phyloP scores from a whole-genome alignment of 2,329 filamentous ascomycete genomes.

The Daldinia sp. region DNA sequence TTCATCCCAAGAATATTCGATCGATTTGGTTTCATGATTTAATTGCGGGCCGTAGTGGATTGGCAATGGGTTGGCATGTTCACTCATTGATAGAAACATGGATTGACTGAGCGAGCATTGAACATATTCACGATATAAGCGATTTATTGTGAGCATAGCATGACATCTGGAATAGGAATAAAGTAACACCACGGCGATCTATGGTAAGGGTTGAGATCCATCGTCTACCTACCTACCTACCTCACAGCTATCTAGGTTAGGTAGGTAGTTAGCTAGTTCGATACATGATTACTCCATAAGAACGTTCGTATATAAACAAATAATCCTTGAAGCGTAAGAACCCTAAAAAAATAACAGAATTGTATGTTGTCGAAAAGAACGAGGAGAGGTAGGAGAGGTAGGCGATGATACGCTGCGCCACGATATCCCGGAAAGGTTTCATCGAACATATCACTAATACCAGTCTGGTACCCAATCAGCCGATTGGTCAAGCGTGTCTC shows the following conservation, averaged over 20 bases:
- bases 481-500: slow-evolving; percentile 12
- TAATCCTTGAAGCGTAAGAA: neutral
- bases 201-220: neutral
- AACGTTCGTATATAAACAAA: neutral
- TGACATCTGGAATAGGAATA: neutral
- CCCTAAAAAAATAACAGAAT: neutral
- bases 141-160: neutral
- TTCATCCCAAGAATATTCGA: neutral
- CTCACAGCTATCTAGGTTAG: no score
- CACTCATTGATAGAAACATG: neutral
- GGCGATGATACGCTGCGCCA: slow-evolving; percentile 24
- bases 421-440: slow-evolving; percentile 5
- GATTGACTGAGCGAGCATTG: neutral
- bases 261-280: neutral
- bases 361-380: neutral
- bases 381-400: no score
- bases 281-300: neutral
- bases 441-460: neutral
- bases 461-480: neutral
- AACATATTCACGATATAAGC: neutral
- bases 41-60: neutral
- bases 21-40: neutral
- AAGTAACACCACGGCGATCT: neutral
- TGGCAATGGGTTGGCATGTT: neutral
- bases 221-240: neutral